Conservation (phyloP, 78 protist species). For the Creolimax fragrantissima region DNA sequence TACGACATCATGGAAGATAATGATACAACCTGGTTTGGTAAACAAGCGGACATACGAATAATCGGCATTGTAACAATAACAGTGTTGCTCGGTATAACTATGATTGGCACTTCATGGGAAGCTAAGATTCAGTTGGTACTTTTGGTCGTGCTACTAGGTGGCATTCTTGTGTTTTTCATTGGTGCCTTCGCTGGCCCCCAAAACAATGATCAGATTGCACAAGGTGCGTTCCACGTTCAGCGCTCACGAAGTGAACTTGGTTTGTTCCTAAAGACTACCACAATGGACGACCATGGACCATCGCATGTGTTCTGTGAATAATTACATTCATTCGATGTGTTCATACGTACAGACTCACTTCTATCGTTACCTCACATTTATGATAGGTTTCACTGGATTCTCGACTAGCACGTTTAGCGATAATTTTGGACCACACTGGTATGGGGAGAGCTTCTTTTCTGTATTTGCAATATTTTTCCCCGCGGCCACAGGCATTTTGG, state of each 20-base stretch:
- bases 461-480: slow-evolving; percentile 69
- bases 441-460: slow-evolving; percentile 14
- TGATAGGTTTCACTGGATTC: background rate
- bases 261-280: too few relatives aligned
- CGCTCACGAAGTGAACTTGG: too few relatives aligned
- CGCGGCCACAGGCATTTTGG: slow-evolving; percentile 72
- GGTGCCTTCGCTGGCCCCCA: background rate
- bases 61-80: background rate
- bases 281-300: too few relatives aligned
- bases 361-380: too few relatives aligned
- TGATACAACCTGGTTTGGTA: background rate
- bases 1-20: background rate
- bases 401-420: background rate
- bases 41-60: background rate
- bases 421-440: slow-evolving; percentile 20
- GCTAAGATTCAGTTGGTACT: background rate
- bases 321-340: too few relatives aligned
- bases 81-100: background rate
- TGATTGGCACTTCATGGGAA: slow-evolving; percentile 25
- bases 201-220: background rate
- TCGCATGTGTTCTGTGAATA: too few relatives aligned
- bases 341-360: too few relatives aligned
- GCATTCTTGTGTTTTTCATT: background rate
- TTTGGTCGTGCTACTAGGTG: background rate
- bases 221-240: too few relatives aligned